Evolutionary conservation across 805 yeast species (phyloP).

Genomic region (Scheffersomyces coipomensis): DNA sequence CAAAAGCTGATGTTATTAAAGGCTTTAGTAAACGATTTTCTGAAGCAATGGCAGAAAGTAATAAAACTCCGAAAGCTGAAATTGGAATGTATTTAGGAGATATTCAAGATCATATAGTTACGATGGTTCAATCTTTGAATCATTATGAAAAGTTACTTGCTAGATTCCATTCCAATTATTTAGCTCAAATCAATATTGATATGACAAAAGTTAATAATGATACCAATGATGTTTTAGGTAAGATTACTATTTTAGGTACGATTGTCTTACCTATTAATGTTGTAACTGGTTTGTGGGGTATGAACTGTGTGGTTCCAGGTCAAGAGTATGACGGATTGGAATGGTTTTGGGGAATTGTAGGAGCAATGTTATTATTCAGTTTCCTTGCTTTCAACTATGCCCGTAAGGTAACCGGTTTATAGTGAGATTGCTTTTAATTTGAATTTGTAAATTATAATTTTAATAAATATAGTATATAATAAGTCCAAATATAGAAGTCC

Average conservation of each 20-base stretch:
- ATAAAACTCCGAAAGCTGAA: slow-evolving; percentile 65
- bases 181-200: slow-evolving; percentile 95
- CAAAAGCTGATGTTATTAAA: slow-evolving; percentile 96
- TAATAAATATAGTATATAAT: neutral
- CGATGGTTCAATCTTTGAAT: slow-evolving; percentile 93
- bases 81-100: slow-evolving; percentile 95
- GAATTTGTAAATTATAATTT: too few relatives aligned
- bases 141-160: slow-evolving; percentile 94
- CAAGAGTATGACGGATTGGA: slow-evolving; percentile 49
- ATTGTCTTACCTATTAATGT: slow-evolving; percentile 93
- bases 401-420: slow-evolving; percentile 37
- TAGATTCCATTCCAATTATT: slow-evolving; percentile 91
- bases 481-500: too few relatives aligned
- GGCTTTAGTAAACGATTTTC: slow-evolving; percentile 90
- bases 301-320: slow-evolving; percentile 97
- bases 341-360: slow-evolving; percentile 42
- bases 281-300: slow-evolving; percentile 97
- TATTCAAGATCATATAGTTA: slow-evolving; percentile 95
- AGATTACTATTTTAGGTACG: slow-evolving; percentile 90
- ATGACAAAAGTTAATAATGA: slow-evolving; percentile 97
- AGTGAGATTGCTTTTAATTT: too few relatives aligned
- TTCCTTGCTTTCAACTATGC: slow-evolving; percentile 40
- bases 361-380: slow-evolving; percentile 33
- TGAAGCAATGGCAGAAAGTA: slow-evolving; percentile 57
- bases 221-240: slow-evolving; percentile 93